Evolutionary conservation across 2,329 filamentous ascomycete genomes (phyloP), one percentile per base, ranked within the genome.

Genomic region (Sclerotinia glacialis): DNA sequence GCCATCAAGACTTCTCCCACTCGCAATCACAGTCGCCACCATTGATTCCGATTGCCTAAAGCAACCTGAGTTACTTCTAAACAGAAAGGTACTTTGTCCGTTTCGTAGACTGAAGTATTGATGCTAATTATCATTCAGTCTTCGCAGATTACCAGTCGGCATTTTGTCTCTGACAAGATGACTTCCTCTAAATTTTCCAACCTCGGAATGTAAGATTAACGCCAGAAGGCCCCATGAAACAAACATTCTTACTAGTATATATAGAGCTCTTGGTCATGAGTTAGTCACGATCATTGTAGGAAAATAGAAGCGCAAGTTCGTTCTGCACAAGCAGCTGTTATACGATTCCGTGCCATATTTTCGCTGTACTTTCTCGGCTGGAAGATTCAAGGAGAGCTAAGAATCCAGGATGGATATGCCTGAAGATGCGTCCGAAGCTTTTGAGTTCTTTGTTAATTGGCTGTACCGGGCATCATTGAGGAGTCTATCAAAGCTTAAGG

Each of bases 271-370:
- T 37, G 68, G 71, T 2, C 31, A 11, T 8, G 63, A 73, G 18
- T 28, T 72, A 1, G 72, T 75, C 5, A 69, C 56, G 4, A 66
- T 75, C 16, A 56, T 60, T 16, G 73, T 73, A 2, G 73, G 73
- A 12, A 53, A 58, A 8, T 63, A 70, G 23, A 37, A 54, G 18
- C 67, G 67, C 28, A 44, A 68, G 23, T 75, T 74, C 47, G 23
- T 64, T 7, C 26, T 74, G 21, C 73, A 74, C 46, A 72, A 71
- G 46, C 65, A 71, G 14, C 50, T 74, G 3, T 53, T 76, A 11
- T 71, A 67, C 49, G 23, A 63, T 14, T 59, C 46, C 5, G 47
- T 60, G 4, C 26, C 46, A 8, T 69, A 54, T 53, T 69, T 71
- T 46, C 40, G 26, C 1, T 63, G 31, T 28, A 65, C 66, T 4